Base-by-base conservation (phyloP, 306 rosid species). In the Medicago truncatula region DNA sequence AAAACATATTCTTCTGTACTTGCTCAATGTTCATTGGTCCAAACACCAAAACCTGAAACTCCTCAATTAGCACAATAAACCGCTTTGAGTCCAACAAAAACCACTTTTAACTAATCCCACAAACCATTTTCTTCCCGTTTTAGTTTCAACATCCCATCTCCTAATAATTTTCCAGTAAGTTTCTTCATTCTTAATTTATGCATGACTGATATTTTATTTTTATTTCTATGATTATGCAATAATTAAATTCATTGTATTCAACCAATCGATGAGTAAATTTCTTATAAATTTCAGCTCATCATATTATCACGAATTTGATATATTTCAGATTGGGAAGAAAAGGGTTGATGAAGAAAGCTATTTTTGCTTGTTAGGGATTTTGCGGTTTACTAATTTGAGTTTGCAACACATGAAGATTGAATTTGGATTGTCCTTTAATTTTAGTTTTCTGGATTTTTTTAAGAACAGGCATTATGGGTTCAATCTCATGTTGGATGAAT, bases 71-170 rank as follows among this genome's bases (percentile, higher is more conserved):
- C 23, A 17, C 50, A 40, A 11, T 4, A 67, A 67, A 67, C 72
- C 16, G 2, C 72, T 12, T 67, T 67, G 72, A 67, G 56, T 12
- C 54, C 72, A 43, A 67, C 72, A 67, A 43, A 67, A 6, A 67
- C 72, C 70, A 65, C 70, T 65, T 40, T 39, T 11, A 53, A 23
- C 38, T 34, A 34, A 34, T 6, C 1, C 40, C n/a, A 13, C 40
- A 62, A 34, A 62, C 43, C 43, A 36, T 34, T 21, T 62, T 62
- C 47, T 63, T 63, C 46, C 25, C 44, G 25, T 63, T 62, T 62
- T 62, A 34, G 12, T 38, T 62, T 25, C 14, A 25, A 0, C 39
- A 10, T 11, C n/a, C 4, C 8, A 36, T 60, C 66, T 60, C 40
- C 40, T 23, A 14, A 28, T 59, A 18, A 18, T 54, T 54, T 54